Evolutionary conservation across 75 land plant genomes (phyloP).

Genomic region (Adiantum capillusveneris): DNA sequence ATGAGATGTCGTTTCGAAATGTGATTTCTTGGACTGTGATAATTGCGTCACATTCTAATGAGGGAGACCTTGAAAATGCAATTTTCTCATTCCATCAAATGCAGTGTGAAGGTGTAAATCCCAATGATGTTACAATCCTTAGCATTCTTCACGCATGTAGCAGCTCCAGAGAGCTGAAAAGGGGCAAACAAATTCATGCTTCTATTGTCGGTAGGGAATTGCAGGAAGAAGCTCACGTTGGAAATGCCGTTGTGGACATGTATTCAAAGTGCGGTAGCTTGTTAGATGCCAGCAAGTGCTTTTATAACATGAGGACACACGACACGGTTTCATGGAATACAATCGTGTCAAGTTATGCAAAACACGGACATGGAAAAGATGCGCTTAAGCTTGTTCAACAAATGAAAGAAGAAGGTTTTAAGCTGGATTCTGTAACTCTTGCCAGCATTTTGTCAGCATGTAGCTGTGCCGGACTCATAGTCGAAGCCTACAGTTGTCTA

Average conservation of each 20-base stretch:
- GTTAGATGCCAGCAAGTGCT: conserved; percentile 27
- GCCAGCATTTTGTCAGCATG: conserved; percentile 45
- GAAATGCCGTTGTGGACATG: conserved; percentile 18
- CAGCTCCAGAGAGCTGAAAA: not conserved
- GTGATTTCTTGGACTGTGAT: conserved; percentile 8
- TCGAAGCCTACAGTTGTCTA: too few species aligned
- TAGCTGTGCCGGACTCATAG: conserved; percentile 8
- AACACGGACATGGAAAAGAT: conserved; percentile 29
- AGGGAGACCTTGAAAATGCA: conserved; percentile 5
- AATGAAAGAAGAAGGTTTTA: conserved; percentile 47
- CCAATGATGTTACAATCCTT: conserved; percentile 8
- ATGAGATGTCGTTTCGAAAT: conserved; percentile 4
- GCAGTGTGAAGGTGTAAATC: not conserved
- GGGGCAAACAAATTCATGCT: conserved; percentile 18
- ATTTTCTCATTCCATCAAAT: not conserved
- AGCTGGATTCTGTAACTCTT: conserved; percentile 35
- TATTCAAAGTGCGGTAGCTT: conserved; percentile 35
- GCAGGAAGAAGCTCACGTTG: conserved; percentile 14
- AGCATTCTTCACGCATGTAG: conserved; percentile 18
- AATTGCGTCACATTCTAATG: conserved; percentile 3
- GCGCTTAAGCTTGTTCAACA: conserved; percentile 31
- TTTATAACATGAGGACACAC: conserved; percentile 40
- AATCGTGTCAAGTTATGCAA: conserved; percentile 48
- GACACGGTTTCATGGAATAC: conserved; percentile 59
- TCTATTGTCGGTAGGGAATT: conserved; percentile 17